phyloP scores from a whole-genome alignment of 23 red algal genomes.

The Gracilaria caudata region DNA sequence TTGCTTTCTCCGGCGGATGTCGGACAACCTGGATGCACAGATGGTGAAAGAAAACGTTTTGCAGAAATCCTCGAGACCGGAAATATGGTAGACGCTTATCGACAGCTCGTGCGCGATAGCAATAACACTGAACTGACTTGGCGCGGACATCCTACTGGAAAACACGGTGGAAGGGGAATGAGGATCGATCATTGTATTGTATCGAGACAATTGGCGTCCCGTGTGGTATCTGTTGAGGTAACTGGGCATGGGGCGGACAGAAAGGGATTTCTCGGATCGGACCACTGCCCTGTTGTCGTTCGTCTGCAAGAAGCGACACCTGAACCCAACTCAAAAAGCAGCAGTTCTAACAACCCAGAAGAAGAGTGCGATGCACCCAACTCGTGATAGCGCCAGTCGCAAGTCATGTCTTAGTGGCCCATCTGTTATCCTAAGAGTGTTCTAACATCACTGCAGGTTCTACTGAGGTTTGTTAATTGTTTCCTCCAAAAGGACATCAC shows the following conservation, averaged over 20 bases:
- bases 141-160: slow-evolving; percentile 48
- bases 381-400: not conserved
- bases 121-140: slow-evolving; percentile 19
- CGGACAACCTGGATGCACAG: slow-evolving; percentile 55
- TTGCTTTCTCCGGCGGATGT: not conserved
- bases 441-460: no score
- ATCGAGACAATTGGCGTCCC: slow-evolving; percentile 2
- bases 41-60: slow-evolving; percentile 49
- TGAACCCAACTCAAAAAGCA: not conserved
- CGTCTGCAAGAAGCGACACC: not conserved
- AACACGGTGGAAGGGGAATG: slow-evolving; percentile 51
- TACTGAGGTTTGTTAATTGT: no score
- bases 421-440: no score
- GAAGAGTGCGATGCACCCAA: not conserved
- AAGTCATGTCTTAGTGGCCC: no score
- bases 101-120: slow-evolving; percentile 29
- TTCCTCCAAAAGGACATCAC: no score
- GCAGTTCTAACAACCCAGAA: not conserved
- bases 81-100: slow-evolving; percentile 50
- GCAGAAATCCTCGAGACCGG: slow-evolving; percentile 39
- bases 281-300: slow-evolving; percentile 55
- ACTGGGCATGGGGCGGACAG: slow-evolving; percentile 43
- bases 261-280: slow-evolving; percentile 63
- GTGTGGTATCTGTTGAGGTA: slow-evolving; percentile 20
- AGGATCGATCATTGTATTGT: slow-evolving; percentile 74